Evolutionary conservation across 2,329 filamentous ascomycete species (phyloP).

Genomic region (Alternaria dauci): DNA sequence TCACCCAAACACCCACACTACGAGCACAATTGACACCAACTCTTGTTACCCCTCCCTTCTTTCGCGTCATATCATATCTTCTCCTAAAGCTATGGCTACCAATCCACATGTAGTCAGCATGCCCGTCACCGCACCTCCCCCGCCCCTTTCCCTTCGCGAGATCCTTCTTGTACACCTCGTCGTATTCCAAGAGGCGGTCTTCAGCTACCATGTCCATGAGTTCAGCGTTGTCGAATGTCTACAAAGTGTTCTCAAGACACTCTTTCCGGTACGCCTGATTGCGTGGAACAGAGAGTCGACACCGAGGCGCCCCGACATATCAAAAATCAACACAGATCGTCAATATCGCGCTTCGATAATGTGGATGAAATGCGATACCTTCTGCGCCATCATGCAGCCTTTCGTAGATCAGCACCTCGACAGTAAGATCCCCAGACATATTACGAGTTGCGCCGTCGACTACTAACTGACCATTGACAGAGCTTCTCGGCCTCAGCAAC

Average conservation of each 20-base stretch:
- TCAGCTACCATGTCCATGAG: neutral
- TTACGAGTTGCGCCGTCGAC: neutral
- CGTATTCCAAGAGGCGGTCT: conserved; percentile 5
- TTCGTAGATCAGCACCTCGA: neutral
- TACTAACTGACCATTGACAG: neutral
- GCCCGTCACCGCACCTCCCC: neutral
- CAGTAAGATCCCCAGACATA: neutral
- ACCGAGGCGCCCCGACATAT: neutral
- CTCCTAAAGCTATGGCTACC: neutral
- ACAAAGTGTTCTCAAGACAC: neutral
- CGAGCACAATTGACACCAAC: neutral
- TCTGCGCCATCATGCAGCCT: neutral
- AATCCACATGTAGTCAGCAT: neutral
- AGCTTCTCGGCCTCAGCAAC: neutral
- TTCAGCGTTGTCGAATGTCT: neutral
- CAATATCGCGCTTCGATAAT: neutral
- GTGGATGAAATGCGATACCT: neutral
- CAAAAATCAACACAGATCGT: neutral
- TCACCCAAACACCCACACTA: neutral
- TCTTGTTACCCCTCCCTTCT: neutral
- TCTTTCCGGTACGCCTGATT: neutral
- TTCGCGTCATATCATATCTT: neutral
- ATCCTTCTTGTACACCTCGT: conserved; percentile 3
- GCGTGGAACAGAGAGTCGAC: neutral
- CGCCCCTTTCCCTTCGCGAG: neutral